Evolutionary conservation across 1,139 yeast genomes (phyloP), one percentile per base, ranked within the genome.

Genomic region (Meyerozyma elateridarum): DNA sequence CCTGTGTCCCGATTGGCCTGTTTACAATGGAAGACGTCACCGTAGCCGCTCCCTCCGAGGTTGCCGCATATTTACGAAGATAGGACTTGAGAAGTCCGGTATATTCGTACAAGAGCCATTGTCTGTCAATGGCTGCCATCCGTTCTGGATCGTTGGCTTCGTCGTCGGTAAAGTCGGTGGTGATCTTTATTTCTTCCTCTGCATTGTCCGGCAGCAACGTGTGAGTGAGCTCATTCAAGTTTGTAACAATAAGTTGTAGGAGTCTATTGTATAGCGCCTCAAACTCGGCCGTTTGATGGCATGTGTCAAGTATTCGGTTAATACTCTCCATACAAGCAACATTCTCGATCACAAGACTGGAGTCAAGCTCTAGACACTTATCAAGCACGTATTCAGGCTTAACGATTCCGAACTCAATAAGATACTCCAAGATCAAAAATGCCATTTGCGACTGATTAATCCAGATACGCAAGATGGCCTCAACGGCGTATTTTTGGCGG

Each of bases 391-490:
- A 54, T 22, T 54, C 54, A 4, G 75, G 60, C 17, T 62, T 51
- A 30, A 79, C 49, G 16, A 79, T 57, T 15, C 62, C 71, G 41
- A 66, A 68, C 35, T 71, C 76, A 39, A 73, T 72, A 48, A 81
- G 70, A 39, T 73, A 76, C 46, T 78, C 87, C 45, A 83, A 63
- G 12, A 85, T 77, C 44, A 85, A 65, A 42, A 75, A 80, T 2
- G 87, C 89, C 36, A 83, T 84, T 55, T 87, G 85, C 0, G 95
- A 91, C 47, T 84, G 87, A 39, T 75, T 75, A 33, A 75, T 69
- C 96, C 96, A 88, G 47, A 80, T 76, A 40, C 85, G 67, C 41
- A 85, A 60, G 8, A 84, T 77, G 2, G 88, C 72, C 34, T 79
- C 80, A 32, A 85, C 69, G 17, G 79, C 68, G 73, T 60, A 56